Evolutionary conservation across 2,329 filamentous ascomycete genomes (phyloP), one percentile per base, ranked within the genome.

Genomic region (Davidsoniella australis): DNA sequence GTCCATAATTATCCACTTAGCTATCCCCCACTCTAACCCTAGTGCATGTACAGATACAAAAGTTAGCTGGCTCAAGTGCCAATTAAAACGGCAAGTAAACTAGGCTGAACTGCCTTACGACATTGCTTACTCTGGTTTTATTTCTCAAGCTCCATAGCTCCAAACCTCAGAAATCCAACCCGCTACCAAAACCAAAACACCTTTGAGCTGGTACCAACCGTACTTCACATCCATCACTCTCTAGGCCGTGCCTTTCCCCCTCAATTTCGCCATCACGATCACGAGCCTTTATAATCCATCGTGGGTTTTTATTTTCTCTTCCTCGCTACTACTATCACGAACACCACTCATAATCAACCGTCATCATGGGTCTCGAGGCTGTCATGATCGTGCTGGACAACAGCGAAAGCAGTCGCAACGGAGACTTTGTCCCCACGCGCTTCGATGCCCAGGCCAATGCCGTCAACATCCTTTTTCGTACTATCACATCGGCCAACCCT

Each of bases 331-430:
- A 18, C 24, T 33, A 33, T 40, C 24, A 29, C n/a, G 14, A 48
- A 26, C 24, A 17, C 17, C n/a, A 6, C 23, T 10, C 33, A 5
- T 17, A 41, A 53, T 26, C 20, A 49, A 47, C 65, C 65, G 68
- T 65, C 78, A 88, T 74, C 62, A 98, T 98, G 91, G 85, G 82
- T 68, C 81, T 98, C 68, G 91, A 98, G 80, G 93, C 91, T 70
- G 93, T 94, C 55, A 96, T 98, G 88, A 85, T 98, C 66, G 81
- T 96, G 75, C 86, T 96, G 61, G 91, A 98, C 76, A 98, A 96
- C 75, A 95, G 88, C 72, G 91, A 98, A 72, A 88, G 84, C 70
- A 94, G 86, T 72, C 80, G 91, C 64, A 98, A 98, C 68, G 91
- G 93, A 63, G 91, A 98, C 66, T 75, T 73, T 65, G 83, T 85